A percentile compares a stretch with the other conserved stretches of the same genome.
Evolutionary conservation across 352 stramenopile species (phyloP).

Genomic region (Globisporangium nagaii): DNA sequence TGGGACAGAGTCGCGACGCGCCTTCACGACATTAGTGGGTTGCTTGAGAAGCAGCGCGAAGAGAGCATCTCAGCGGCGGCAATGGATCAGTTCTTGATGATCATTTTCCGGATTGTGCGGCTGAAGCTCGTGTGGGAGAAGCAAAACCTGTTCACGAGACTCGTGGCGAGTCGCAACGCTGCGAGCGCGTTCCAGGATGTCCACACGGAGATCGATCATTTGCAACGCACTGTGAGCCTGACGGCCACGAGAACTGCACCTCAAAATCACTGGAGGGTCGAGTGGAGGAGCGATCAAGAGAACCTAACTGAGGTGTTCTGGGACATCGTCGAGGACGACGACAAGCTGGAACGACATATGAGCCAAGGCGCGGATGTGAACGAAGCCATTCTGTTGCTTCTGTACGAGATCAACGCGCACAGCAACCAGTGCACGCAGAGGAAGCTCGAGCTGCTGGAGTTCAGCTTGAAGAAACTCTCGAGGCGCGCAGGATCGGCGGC

Average conservation of each 20-base stretch:
- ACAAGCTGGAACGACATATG: not conserved
- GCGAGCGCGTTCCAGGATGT: not conserved
- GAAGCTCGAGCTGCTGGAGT: not conserved
- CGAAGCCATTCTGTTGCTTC: not conserved
- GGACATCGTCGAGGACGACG: not conserved
- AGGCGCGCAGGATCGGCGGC: not conserved
- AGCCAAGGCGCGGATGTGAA: not conserved
- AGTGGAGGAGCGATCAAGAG: not conserved
- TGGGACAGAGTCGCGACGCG: not conserved
- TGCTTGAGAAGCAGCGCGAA: not conserved
- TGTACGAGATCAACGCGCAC: conserved; percentile 1
- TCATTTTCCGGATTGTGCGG: not conserved
- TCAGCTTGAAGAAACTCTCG: not conserved
- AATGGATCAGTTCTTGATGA: conserved; percentile 1
- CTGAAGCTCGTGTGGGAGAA: not conserved
- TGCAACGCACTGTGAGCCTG: not conserved
- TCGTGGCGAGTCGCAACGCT: not conserved
- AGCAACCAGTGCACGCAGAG: not conserved
- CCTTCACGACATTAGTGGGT: not conserved
- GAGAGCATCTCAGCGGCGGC: not conserved
- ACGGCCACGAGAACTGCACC: not conserved
- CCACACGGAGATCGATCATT: conserved; percentile 3
- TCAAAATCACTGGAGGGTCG: not conserved
- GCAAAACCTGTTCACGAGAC: not conserved
- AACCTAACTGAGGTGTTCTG: conserved; percentile 1